Base-by-base conservation (phyloP, 345 rosid genomes). In the Euphorbia pulcherrima region DNA sequence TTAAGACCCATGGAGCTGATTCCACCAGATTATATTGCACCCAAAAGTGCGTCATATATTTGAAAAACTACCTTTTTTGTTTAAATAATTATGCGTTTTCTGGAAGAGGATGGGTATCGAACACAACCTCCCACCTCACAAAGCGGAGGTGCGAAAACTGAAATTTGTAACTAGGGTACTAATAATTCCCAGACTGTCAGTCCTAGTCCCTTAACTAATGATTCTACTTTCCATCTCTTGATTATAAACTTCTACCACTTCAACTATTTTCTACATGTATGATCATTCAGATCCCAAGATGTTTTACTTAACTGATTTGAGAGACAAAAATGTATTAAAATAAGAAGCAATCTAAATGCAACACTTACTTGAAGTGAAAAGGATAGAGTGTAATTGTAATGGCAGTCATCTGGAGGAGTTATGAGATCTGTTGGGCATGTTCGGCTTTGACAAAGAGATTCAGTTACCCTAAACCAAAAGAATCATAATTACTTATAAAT, bases 401-500 rank as follows among this genome's bases (percentile, higher is more conserved):
- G 97, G 81, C 99, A 94, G 77, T 94, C 99, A 80, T 94, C 99
- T 40, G 96, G 99, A 63, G 97, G 99, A 79, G 85, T 88, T 68
- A 89, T 85, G 79, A 94, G 84, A 82, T 94, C 97, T 53, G 77
- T 75, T 40, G 99, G 99, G 75, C 99, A 94, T 79, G 86, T 74
- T 70, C 83, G 85, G 65, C 85, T 90, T 72, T 76, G 84, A 75
- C 99, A 94, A 64, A 90, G 87, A 63, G 91, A 69, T 44, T 80
- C 70, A 20, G 96, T 89, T 74, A 91, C 87, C 82, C 99, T 94
- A 73, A 64, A 80, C 40, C 33, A 68, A 55, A 77, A 67, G 40
- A 72, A 60, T 37, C 9, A 62, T 30, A 53, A 41, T 41, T 55
- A 35, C 50, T 10, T 1, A 70, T 56, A 51, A 67, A 44, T 60